These are phyloP conservation scores for Stagonosporopsis cucurbitacearum DNA, from an alignment of 2,329 filamentous ascomycete genomes.

Conservation along the genomic window DNA sequence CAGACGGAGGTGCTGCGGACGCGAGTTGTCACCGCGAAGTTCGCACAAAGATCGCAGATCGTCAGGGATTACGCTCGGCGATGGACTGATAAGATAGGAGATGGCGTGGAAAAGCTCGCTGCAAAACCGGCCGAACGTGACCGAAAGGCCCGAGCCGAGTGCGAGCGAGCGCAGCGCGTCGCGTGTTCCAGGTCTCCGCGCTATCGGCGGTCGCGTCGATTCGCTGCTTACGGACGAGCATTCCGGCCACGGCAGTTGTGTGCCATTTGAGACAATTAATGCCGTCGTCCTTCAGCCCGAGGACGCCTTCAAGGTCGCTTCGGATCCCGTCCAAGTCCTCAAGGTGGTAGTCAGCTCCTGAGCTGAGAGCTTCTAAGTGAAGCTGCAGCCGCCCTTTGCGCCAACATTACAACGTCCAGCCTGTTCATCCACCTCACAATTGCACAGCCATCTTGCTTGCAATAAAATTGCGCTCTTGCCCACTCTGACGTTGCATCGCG, in stretches of 20 bases:
- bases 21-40: slow-evolving; percentile 18
- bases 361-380: not conserved
- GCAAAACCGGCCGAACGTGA: slow-evolving; percentile 13
- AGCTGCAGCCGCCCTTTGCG: not conserved
- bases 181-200: slow-evolving; percentile 18
- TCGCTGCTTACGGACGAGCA: slow-evolving; percentile 27
- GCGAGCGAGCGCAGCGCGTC: slow-evolving; percentile 17
- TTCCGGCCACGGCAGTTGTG: slow-evolving; percentile 18
- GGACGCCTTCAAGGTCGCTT: slow-evolving; percentile 10
- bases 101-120: slow-evolving; percentile 15
- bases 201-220: slow-evolving; percentile 19
- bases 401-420: not conserved
- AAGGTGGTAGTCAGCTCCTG: not conserved
- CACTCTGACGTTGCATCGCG: not conserved
- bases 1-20: slow-evolving; percentile 14
- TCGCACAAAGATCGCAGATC: slow-evolving; percentile 16
- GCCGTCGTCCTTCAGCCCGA: slow-evolving; percentile 12
- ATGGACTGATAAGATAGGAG: slow-evolving; percentile 21
- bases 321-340: not conserved
- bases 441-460: not conserved
- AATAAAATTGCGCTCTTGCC: not conserved
- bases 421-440: not conserved
- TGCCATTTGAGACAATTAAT: slow-evolving; percentile 19
- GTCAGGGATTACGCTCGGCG: slow-evolving; percentile 1
- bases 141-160: slow-evolving; percentile 16